These are phyloP conservation scores for Rosa persica DNA, from an alignment of 306 rosid species.

Conservation along the genomic window DNA sequence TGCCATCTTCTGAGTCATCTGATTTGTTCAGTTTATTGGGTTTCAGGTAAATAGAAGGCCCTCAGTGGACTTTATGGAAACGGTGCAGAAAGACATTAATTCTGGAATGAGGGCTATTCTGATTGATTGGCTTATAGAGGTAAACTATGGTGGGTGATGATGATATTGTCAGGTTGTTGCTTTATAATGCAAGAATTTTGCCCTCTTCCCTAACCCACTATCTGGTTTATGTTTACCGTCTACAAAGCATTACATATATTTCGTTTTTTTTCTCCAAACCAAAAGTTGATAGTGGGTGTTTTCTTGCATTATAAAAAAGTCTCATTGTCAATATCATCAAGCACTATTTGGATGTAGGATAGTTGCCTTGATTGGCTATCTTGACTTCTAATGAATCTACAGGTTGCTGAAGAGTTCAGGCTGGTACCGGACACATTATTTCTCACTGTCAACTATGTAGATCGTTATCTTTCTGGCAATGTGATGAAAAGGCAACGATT, in stretches of 20 bases:
- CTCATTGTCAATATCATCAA: slow-evolving; percentile 8
- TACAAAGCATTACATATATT: background rate
- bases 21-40: background rate
- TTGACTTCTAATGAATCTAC: background rate
- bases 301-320: slow-evolving; percentile 1
- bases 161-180: slow-evolving; percentile 14
- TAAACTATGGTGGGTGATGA: slow-evolving; percentile 16
- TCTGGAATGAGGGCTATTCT: slow-evolving; percentile 32
- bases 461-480: slow-evolving; percentile 83
- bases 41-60: slow-evolving; percentile 33
- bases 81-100: slow-evolving; percentile 28
- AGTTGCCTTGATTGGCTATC: slow-evolving; percentile 6
- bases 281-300: slow-evolving; percentile 4
- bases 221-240: background rate
- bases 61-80: slow-evolving; percentile 25
- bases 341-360: background rate
- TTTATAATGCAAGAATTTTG: slow-evolving; percentile 9
- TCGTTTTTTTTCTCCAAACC: background rate
- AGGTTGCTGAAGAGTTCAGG: slow-evolving; percentile 88
- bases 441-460: slow-evolving; percentile 77
- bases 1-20: background rate
- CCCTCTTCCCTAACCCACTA: background rate
- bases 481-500: slow-evolving; percentile 53
- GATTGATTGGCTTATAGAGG: slow-evolving; percentile 41
- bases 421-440: slow-evolving; percentile 71